Conservation (phyloP, 805 yeast species). For the Teunomyces pallodes region DNA sequence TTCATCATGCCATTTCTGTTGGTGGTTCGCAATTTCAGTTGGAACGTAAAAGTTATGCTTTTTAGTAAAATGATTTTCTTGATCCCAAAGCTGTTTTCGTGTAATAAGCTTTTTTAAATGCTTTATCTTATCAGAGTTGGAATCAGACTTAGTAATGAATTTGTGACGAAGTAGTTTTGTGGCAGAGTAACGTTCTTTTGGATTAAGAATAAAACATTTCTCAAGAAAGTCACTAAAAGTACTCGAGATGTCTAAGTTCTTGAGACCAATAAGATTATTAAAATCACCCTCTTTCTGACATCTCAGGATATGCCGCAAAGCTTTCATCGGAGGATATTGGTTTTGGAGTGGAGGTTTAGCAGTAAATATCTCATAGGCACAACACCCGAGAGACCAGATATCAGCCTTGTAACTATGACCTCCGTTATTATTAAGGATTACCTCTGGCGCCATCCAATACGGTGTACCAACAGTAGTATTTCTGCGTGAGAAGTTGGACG, state of each 20-base stretch:
- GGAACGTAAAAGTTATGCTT: conserved; percentile 35
- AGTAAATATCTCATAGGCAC: conserved; percentile 67
- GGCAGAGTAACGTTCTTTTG: conserved; percentile 31
- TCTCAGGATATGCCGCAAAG: conserved; percentile 36
- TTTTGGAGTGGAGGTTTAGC: conserved; percentile 69
- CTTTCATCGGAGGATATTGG: conserved; percentile 42
- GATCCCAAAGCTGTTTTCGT: conserved; percentile 38
- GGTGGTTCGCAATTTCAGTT: conserved; percentile 34
- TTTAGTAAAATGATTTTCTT: conserved; percentile 31
- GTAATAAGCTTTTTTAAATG: conserved; percentile 31
- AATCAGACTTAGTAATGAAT: conserved; percentile 23
- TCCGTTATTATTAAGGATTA: conserved; percentile 56
- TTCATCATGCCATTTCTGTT: conserved; percentile 26
- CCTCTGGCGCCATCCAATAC: conserved; percentile 66
- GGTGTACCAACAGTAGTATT: conserved; percentile 56
- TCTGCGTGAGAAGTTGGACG: conserved; percentile 41
- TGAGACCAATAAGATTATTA: conserved; percentile 23
- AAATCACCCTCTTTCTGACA: conserved; percentile 33
- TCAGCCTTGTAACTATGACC: conserved; percentile 61
- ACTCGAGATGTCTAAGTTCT: conserved; percentile 19
- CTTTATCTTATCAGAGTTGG: conserved; percentile 12
- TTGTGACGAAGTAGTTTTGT: conserved; percentile 30
- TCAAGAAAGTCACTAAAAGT: conserved; percentile 30
- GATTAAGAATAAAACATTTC: conserved; percentile 34
- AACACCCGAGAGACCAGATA: conserved; percentile 78